Evolutionary conservation across 441 rosid species (phyloP), one percentile per base, ranked within the genome.

Genomic region (Gossypium lobatum): DNA sequence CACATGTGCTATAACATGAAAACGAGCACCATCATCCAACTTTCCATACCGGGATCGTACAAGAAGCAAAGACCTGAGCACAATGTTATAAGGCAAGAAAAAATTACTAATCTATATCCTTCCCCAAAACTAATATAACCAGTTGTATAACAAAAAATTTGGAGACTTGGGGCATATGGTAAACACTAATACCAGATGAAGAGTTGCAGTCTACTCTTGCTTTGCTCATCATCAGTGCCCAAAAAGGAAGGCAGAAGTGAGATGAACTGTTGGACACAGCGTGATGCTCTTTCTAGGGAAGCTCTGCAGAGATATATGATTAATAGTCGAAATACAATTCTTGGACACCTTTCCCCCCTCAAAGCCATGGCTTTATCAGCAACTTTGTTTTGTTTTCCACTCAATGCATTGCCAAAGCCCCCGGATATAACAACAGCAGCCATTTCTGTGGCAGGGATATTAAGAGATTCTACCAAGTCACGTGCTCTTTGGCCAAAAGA

Each of bases 391-490:
- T 89, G 85, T 81, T 89, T 96, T 80, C 96, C 95, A 81, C 91
- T 88, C 82, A 92, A 82, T 28, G 98, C 99, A 91, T 85, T 92
- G 76, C 97, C 87, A 79, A 96, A 89, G 70, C 99, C 98, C 82
- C 98, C 99, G 13, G 99, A 91, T 18, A 91, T 45, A 45, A 45
- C 99, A 85, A 96, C 99, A 31, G 99, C 99, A 70, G 99, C 99
- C 99, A 96, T 96, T 83, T 96, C 99, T 70, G 98, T 97, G 67
- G 99, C 98, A 42, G 99, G 99, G 85, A 91, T 92, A 75, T 96
- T 96, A 75, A 96, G 81, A 21, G 99, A 96, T 81, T 96, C 99
- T 50, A 96, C 99, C 68, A 96, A 84, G 76, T 95, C 98, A 64
- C 99, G 94, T 64, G 99, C 99, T 85, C 99, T 89, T 83, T 96